Conservation (phyloP, 2,329 filamentous ascomycete genomes). For the Tolypocladium sp. region DNA sequence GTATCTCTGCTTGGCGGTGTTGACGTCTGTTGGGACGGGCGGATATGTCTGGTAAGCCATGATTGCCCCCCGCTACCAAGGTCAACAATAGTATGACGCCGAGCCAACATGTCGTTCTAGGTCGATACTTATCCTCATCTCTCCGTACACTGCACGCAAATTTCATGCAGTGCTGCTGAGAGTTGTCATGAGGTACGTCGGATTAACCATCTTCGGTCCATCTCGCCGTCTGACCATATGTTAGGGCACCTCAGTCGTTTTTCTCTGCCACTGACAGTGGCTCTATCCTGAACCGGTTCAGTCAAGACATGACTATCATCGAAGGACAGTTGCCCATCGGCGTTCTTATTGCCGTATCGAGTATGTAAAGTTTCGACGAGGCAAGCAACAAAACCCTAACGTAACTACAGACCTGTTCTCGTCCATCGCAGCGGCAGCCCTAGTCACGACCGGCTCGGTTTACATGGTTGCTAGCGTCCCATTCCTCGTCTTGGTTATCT, state of each 20-base stretch:
- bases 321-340: slow-evolving; percentile 3
- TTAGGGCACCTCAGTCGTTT: slow-evolving; percentile 6
- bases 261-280: slow-evolving; percentile 13
- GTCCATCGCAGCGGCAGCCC: slow-evolving; percentile 1
- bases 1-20: slow-evolving; percentile 5
- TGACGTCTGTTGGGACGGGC: slow-evolving; percentile 1
- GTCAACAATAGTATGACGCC: not conserved
- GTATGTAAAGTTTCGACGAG: not conserved
- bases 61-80: not conserved
- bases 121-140: slow-evolving; percentile 6
- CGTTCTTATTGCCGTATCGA: slow-evolving; percentile 3
- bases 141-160: slow-evolving; percentile 5
- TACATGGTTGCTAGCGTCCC: slow-evolving; percentile 4
- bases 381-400: not conserved
- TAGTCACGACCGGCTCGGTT: slow-evolving; percentile 3
- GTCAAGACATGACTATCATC: slow-evolving; percentile 9
- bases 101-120: not conserved
- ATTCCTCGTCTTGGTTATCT: slow-evolving; percentile 2
- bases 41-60: slow-evolving; percentile 6
- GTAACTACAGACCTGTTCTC: slow-evolving; percentile 1
- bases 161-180: slow-evolving; percentile 4
- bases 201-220: not conserved
- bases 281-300: slow-evolving; percentile 12
- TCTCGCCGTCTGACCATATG: not conserved
- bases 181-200: slow-evolving; percentile 5